Base-by-base conservation (phyloP, 768 basidiomycete species). In the Tubosaeta sp. region DNA sequence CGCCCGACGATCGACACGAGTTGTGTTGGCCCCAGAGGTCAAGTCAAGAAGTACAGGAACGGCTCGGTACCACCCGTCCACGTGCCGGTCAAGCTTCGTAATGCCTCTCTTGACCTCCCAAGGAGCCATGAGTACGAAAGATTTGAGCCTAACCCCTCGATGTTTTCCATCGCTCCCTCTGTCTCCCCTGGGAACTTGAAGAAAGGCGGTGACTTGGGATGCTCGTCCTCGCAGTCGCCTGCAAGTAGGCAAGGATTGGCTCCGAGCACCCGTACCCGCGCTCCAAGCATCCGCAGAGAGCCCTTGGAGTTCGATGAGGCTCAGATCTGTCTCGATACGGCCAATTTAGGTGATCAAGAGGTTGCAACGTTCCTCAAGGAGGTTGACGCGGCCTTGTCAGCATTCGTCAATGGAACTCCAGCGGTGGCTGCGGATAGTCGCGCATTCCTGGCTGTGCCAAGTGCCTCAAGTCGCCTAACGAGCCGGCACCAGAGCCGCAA, bases 1-100 rank as follows among this genome's bases (percentile, higher is more conserved):
- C 65, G 66, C 34, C 65, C 65, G 30, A 66, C 66, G 51, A 66
- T 66, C 48, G 65, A 66, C 51, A 66, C 65, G 48, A 66, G 65
- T 57, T 62, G 60, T 45, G 65, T 61, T 55, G 65, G 65, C 18
- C 65, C 65, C 22, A 54, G 65, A 55, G 65, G 65, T 18, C 65
- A 65, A 30, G 65, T 66, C 29, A 63, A 8, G 51, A 67, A 65
- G 19, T 67, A 66, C 49, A 65, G 63, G 52, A 64, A 64, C 44
- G 63, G 63, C 31, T 64, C 65, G 10, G 65, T 66, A n/a, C 65
- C 65, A 54, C 65, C 65, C 6, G 63, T 66, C 45, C 54, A 65
- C 44, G 57, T 65, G 47, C 57, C 65, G 6, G 59, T 49, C 55
- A 66, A 65, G 38, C 60, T 57, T 36, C 65, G 65, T 31, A 65